These are phyloP conservation scores for Lactifluus pinguis DNA, from an alignment of 768 basidiomycete genomes.

Conservation along the genomic window DNA sequence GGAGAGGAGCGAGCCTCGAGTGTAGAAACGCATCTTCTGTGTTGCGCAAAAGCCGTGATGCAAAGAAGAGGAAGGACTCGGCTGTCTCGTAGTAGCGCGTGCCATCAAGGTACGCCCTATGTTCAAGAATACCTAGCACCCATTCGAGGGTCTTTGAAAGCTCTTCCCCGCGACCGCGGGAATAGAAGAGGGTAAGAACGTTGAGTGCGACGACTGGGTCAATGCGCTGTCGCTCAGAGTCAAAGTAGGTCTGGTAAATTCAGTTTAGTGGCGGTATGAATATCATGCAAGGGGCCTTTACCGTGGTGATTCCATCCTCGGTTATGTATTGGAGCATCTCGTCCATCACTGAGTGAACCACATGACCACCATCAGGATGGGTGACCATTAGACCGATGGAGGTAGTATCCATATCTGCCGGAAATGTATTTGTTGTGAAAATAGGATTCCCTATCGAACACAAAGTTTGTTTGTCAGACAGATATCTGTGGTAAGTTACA, in stretches of 20 bases:
- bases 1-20: constrained; percentile 30
- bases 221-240: constrained; percentile 41
- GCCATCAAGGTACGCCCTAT: constrained; percentile 46
- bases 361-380: constrained; percentile 22
- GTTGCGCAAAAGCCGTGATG: constrained; percentile 35
- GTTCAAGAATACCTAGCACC: constrained; percentile 40
- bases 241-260: constrained; percentile 40
- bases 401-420: constrained; percentile 46
- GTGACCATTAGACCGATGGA: constrained; percentile 43
- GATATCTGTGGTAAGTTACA: constrained; percentile 35
- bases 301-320: constrained; percentile 37
- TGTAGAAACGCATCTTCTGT: constrained; percentile 29
- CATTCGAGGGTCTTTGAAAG: constrained; percentile 38
- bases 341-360: constrained; percentile 40
- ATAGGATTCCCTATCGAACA: constrained; percentile 39
- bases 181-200: constrained; percentile 40
- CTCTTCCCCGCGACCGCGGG: constrained; percentile 39
- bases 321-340: constrained; percentile 47
- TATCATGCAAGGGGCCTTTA: neutral
- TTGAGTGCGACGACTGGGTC: constrained; percentile 49
- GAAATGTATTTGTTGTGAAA: constrained; percentile 39
- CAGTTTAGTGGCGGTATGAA: neutral
- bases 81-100: constrained; percentile 46
- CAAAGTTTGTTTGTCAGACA: too few relatives aligned
- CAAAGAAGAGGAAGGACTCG: constrained; percentile 46